Base-by-base conservation (phyloP, 1,284 basidiomycete genomes). In the Pyrrhoderma lamaoense region DNA sequence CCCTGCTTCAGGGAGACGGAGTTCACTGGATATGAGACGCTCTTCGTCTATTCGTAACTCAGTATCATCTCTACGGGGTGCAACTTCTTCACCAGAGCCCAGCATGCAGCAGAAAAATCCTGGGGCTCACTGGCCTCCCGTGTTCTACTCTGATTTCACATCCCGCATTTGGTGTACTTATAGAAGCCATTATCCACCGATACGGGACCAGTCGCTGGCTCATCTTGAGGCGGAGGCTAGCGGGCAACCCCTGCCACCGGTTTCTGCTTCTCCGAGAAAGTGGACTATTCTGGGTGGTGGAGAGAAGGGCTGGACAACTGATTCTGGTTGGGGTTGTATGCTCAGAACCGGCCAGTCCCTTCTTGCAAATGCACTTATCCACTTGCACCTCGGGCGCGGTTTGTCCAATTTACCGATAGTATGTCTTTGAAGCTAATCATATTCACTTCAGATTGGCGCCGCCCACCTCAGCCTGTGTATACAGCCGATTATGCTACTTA, bases 281-380 rank as follows among this genome's bases (percentile, higher is more conserved):
- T 75, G 74, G 75, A 69, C 70, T 49, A 42, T 57, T 53, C 16
- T 78, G 75, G 70, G 70, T 70, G 65, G 74, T 1, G 77, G 76
- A 0, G 87, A 89, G 62, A 85, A 84, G 60, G 87, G 86, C 0
- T 85, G 92, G 79, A 91, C 85, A n/a, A 89, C 80, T 58, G 95
- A 99, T 71, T 75, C 91, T 0, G 95, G 95, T 0, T 99, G 95
- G 95, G 95, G 95, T 0, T 99, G 95, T 67, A 98, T 99, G 95
- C 67, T 98, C 23, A 71, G 95, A 21, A 98, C 95, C 0, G 94
- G 93, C 0, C 95, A 98, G 69, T 90, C 88, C 60, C 64, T 99
- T 56, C 73, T 99, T 14, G 95, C 93, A 3, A 97, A 94, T 60
- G 83, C 93, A 0, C 71, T 98, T 19, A 67, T 94, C 13, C 80